phyloP scores from a whole-genome alignment of 2,329 filamentous ascomycete species.

The Beauveria asiatica region DNA sequence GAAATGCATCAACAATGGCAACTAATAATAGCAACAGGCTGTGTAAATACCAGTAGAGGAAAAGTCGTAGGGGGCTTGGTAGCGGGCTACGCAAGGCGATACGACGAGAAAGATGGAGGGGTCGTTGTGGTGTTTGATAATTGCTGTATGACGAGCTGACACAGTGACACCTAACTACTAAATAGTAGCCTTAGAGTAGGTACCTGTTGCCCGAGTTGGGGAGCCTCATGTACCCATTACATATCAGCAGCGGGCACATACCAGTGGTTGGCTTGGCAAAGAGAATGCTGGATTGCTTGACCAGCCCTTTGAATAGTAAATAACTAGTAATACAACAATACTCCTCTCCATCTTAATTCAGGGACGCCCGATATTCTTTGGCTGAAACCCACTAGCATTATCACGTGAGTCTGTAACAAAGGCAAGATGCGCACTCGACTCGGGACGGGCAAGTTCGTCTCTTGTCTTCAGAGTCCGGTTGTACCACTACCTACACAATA shows the following conservation, averaged over 20 bases:
- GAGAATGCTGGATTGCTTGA: neutral
- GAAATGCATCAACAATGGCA: neutral
- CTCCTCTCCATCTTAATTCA: neutral
- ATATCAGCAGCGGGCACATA: neutral
- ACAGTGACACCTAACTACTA: no score
- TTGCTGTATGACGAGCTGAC: no score
- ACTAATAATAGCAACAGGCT: neutral
- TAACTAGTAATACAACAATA: no score
- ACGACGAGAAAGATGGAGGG: no score
- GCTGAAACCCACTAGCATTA: neutral
- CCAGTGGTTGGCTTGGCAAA: neutral
- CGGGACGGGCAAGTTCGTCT: neutral
- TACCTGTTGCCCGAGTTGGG: no score
- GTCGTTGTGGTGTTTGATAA: no score
- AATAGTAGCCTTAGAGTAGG: no score
- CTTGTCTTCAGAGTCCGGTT: neutral
- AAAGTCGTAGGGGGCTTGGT: neutral
- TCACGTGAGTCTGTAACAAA: constrained; percentile 2
- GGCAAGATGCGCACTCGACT: neutral
- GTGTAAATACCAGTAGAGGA: neutral
- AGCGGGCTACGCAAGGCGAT: no score
- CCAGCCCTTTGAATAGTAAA: neutral
- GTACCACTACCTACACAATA: no score
- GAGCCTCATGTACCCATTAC: no score
- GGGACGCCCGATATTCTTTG: neutral